Evolutionary conservation across 192 early-diverging fungal genomes (phyloP).

Genomic region (Backusella parvicylindrica): DNA sequence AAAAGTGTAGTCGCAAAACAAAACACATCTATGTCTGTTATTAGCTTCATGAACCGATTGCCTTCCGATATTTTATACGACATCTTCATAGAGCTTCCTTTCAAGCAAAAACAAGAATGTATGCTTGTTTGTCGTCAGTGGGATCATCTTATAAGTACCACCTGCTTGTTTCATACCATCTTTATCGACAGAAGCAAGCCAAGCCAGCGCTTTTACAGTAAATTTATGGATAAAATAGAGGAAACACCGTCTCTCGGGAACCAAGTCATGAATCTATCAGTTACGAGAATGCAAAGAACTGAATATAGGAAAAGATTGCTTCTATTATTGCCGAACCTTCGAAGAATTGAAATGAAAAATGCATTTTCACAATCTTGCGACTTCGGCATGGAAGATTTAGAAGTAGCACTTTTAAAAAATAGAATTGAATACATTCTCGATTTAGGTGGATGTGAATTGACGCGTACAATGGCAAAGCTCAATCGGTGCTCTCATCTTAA

Average conservation of each 20-base stretch:
- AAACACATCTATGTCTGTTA: too few relatives aligned
- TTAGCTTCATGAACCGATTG: neutral
- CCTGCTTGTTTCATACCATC: neutral
- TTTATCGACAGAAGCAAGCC: neutral
- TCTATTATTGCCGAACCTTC: neutral
- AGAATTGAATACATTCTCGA: neutral
- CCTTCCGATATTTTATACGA: neutral
- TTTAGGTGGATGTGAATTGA: neutral
- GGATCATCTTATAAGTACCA: neutral
- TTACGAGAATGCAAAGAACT: neutral
- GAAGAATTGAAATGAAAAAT: neutral
- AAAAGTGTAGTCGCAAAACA: too few relatives aligned
- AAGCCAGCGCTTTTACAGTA: neutral
- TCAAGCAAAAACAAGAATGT: neutral
- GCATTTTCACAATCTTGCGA: neutral
- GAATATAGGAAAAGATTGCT: neutral
- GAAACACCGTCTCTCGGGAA: neutral
- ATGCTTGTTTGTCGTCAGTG: neutral
- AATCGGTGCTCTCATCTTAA: neutral
- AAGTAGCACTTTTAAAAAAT: neutral
- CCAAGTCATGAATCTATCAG: neutral
- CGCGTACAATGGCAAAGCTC: neutral
- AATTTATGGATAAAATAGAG: neutral
- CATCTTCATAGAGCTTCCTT: neutral
- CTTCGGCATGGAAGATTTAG: neutral